Evolutionary conservation across 1,284 basidiomycete species (phyloP).

Genomic region (Ustilago curta): DNA sequence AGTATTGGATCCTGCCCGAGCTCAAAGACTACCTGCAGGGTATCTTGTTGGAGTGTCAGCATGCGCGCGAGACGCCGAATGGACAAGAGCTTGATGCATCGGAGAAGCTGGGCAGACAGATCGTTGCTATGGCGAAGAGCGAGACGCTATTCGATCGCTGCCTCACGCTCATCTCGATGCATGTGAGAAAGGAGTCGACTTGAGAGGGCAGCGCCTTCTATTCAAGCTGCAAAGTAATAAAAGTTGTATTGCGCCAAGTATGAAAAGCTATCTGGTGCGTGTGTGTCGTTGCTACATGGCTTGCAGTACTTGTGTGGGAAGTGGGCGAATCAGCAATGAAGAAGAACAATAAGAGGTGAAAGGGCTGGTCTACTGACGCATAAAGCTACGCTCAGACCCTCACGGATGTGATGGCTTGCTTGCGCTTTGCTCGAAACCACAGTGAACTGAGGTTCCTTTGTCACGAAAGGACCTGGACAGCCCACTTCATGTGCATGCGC

Average conservation of each 20-base stretch:
- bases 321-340: neutral
- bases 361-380: constrained; percentile 5
- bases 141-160: constrained; percentile 27
- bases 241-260: no score
- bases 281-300: neutral
- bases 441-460: neutral
- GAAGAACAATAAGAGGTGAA: constrained; percentile 1
- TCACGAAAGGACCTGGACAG: neutral
- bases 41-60: constrained; percentile 9
- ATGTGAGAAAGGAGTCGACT: neutral
- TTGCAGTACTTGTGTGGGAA: no score
- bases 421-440: neutral
- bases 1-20: constrained; percentile 10
- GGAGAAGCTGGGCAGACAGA: neutral
- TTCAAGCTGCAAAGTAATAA: neutral
- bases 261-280: neutral
- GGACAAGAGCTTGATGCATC: neutral
- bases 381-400: constrained; percentile 18
- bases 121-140: constrained; percentile 1
- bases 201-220: neutral
- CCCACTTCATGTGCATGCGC: neutral
- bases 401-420: neutral
- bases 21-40: constrained; percentile 12
- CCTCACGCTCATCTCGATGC: constrained; percentile 19
- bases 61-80: constrained; percentile 1